Conservation (phyloP, 1,284 basidiomycete genomes). For the Chalciporus sp. region DNA sequence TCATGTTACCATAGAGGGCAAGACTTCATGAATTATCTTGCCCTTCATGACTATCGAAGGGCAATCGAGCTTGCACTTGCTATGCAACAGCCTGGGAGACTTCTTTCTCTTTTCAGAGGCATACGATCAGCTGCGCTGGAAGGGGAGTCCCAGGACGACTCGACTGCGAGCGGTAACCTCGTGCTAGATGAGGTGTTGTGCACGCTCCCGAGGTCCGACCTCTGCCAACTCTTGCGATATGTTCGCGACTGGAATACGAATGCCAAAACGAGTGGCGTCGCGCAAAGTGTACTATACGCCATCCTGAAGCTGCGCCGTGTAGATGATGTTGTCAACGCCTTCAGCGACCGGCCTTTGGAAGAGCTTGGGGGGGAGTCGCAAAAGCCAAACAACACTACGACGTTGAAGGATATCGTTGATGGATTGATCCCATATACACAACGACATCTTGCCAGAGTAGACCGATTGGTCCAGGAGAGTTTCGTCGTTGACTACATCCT, state of each 20-base stretch:
- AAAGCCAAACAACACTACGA: slow-evolving; percentile 36
- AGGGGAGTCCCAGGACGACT: slow-evolving; percentile 2
- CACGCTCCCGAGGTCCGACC: slow-evolving; percentile 70
- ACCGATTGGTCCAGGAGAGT: slow-evolving; percentile 88
- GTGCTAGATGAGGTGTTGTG: slow-evolving; percentile 84
- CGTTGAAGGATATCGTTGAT: slow-evolving; percentile 78
- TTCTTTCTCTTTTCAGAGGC: slow-evolving; percentile 80
- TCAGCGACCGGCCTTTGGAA: slow-evolving; percentile 45
- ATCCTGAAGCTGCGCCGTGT: slow-evolving; percentile 76
- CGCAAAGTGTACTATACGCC: slow-evolving; percentile 85
- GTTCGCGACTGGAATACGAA: slow-evolving; percentile 94
- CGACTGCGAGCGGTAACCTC: slow-evolving; percentile 62
- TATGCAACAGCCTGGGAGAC: slow-evolving; percentile 91
- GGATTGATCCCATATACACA: slow-evolving; percentile 93
- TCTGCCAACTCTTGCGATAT: slow-evolving; percentile 82
- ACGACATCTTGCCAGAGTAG: slow-evolving; percentile 85
- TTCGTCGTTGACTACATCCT: slow-evolving; percentile 93
- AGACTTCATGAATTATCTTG: slow-evolving; percentile 90
- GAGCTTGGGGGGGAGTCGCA: slow-evolving; percentile 1
- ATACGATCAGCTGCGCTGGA: slow-evolving; percentile 45
- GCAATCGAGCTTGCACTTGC: slow-evolving; percentile 91
- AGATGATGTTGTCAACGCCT: slow-evolving; percentile 76
- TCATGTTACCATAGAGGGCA: slow-evolving; percentile 70
- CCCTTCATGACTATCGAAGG: slow-evolving; percentile 86
- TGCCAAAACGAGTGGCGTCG: slow-evolving; percentile 82